Evolutionary conservation across 2,329 filamentous ascomycete species (phyloP).

Genomic region (Pseudocercospora eumusae): DNA sequence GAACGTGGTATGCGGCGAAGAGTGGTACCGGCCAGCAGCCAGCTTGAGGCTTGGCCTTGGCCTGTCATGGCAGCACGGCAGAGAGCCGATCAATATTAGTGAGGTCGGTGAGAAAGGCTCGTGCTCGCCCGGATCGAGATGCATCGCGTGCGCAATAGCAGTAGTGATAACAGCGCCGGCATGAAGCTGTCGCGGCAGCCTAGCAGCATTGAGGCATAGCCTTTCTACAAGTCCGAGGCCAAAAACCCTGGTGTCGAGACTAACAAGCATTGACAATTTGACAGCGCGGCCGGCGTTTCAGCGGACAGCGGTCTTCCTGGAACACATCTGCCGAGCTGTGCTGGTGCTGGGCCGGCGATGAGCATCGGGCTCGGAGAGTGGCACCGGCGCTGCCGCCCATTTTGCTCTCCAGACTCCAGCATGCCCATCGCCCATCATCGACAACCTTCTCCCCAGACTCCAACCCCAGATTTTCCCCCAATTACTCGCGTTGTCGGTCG

Average conservation of each 20-base stretch:
- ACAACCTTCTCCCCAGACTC: constrained; percentile 31
- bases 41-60: too few species aligned
- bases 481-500: constrained; percentile 17
- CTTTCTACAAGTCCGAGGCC: constrained; percentile 10
- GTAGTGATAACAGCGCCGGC: too few species aligned
- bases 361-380: constrained; percentile 21
- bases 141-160: neutral
- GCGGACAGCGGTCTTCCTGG: constrained; percentile 22
- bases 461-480: constrained; percentile 32
- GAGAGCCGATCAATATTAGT: too few species aligned
- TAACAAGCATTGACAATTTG: too few species aligned
- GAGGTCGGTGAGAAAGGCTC: too few species aligned
- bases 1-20: constrained; percentile 21
- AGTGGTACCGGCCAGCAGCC: constrained; percentile 18
- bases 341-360: too few species aligned
- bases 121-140: neutral
- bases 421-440: constrained; percentile 10
- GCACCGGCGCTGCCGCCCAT: constrained; percentile 18
- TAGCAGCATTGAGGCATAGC: constrained; percentile 11
- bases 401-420: constrained; percentile 14
- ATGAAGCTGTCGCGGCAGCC: constrained; percentile 15
- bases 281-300: constrained; percentile 21
- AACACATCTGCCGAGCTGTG: constrained; percentile 25
- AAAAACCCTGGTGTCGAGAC: constrained; percentile 18
- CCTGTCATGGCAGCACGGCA: constrained; percentile 15